Evolutionary conservation across 176 grass and related monocot species (phyloP).

Genomic region (Aegilops umbellulata): DNA sequence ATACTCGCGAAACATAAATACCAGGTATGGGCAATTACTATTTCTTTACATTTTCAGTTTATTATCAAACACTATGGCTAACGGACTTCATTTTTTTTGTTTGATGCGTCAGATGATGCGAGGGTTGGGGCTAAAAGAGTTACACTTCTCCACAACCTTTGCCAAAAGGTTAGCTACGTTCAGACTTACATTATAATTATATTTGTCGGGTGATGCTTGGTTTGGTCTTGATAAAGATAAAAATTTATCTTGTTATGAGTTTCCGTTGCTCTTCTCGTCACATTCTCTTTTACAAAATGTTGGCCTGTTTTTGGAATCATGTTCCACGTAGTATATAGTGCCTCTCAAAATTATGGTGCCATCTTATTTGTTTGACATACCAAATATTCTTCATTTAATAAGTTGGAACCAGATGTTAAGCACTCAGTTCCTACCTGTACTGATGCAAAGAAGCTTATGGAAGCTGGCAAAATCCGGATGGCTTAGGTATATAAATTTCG

Average conservation of each 20-base stretch:
- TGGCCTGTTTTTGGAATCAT: background rate
- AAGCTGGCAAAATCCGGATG: slow-evolving; percentile 83
- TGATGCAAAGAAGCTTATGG: slow-evolving; percentile 87
- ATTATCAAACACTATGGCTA: background rate
- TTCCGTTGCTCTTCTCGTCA: background rate
- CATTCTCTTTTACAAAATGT: too few species aligned
- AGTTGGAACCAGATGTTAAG: slow-evolving; percentile 83
- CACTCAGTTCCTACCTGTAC: slow-evolving; percentile 79
- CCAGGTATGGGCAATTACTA: slow-evolving; percentile 42
- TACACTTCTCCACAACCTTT: slow-evolving; percentile 77
- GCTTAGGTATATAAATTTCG: slow-evolving; percentile 58
- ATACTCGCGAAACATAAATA: slow-evolving; percentile 79
- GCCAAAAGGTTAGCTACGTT: slow-evolving; percentile 67
- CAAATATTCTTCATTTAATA: slow-evolving; percentile 31
- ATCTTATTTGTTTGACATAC: background rate
- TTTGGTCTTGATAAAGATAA: background rate
- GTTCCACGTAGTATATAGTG: background rate
- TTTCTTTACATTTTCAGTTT: slow-evolving; percentile 17
- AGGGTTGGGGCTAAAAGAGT: slow-evolving; percentile 61
- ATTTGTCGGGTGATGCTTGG: background rate
- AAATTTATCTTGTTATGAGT: background rate
- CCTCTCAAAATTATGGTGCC: background rate
- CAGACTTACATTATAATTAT: background rate
- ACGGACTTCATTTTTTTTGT: slow-evolving; percentile 27
- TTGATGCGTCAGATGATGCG: slow-evolving; percentile 57